phyloP scores from a whole-genome alignment of 148 eudicot genomes.

The Pharnaceum exiguum region DNA sequence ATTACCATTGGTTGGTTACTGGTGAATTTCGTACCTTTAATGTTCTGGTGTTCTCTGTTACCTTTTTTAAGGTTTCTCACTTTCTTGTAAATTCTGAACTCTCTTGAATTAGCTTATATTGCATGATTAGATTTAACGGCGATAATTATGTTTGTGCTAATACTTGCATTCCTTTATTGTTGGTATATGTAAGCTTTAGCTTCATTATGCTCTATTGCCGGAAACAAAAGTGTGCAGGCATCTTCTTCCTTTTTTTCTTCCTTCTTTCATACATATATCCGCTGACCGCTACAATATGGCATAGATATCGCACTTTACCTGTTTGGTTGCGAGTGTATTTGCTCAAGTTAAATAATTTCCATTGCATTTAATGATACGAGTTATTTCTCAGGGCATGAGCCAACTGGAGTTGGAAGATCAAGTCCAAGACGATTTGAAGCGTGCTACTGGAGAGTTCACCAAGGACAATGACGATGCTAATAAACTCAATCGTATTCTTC shows the following conservation, averaged over 20 bases:
- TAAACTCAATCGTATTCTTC: constrained; percentile 86
- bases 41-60: no score
- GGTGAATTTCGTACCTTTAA: no score
- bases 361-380: constrained; percentile 2
- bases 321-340: background rate
- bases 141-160: no score
- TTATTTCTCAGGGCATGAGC: constrained; percentile 75
- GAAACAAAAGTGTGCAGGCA: no score
- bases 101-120: no score
- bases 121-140: no score
- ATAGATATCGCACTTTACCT: background rate
- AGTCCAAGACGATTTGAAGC: constrained; percentile 93
- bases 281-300: background rate
- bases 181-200: no score
- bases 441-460: constrained; percentile 90
- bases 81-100: no score
- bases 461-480: constrained; percentile 82
- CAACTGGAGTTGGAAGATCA: constrained; percentile 95
- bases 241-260: background rate
- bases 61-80: no score
- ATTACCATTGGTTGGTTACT: background rate
- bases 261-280: background rate
- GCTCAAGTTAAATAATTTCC: background rate
- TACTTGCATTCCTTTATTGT: no score
- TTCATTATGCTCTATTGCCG: no score